Percentiles rank a stretch among this genome's conserved stretches.
Conservation (phyloP, 495 filamentous ascomycete genomes). For the Lindgomyces ingoldianus region DNA sequence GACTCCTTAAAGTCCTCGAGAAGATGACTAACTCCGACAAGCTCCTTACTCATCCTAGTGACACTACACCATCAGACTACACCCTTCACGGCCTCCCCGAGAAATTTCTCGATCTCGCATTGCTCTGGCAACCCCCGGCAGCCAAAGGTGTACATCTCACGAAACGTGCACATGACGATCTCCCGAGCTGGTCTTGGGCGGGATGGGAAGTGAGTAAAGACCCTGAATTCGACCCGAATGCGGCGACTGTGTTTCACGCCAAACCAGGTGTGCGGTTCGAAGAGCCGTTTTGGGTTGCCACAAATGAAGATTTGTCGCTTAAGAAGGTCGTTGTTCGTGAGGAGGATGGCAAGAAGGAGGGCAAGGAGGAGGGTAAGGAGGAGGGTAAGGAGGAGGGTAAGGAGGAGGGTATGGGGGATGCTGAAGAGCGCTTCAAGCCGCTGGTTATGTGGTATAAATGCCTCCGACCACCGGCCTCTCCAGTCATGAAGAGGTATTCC, state of each 20-base stretch:
- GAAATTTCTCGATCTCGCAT: not conserved
- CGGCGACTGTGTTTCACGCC: not conserved
- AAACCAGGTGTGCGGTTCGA: slow-evolving; percentile 1
- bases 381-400: not conserved
- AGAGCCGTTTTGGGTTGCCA: not conserved
- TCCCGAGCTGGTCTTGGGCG: not conserved
- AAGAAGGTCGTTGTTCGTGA: not conserved
- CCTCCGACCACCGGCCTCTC: not conserved
- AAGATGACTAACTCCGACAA: not conserved
- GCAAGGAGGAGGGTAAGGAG: not conserved
- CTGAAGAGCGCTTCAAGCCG: not conserved
- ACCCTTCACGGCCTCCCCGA: not conserved
- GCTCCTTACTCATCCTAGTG: not conserved
- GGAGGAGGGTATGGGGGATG: not conserved
- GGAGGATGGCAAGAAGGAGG: not conserved
- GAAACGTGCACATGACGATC: not conserved
- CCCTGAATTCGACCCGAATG: not conserved
- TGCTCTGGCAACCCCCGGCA: not conserved
- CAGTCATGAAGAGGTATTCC: no score
- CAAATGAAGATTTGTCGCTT: not conserved
- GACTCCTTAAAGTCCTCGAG: not conserved
- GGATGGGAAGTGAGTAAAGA: slow-evolving; percentile 3
- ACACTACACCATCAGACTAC: not conserved
- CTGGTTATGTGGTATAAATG: not conserved
- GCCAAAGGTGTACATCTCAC: not conserved